These are phyloP conservation scores for Raphidocelis subcapitata DNA, from an alignment of 139 green algal genomes.

Conservation along the genomic window DNA sequence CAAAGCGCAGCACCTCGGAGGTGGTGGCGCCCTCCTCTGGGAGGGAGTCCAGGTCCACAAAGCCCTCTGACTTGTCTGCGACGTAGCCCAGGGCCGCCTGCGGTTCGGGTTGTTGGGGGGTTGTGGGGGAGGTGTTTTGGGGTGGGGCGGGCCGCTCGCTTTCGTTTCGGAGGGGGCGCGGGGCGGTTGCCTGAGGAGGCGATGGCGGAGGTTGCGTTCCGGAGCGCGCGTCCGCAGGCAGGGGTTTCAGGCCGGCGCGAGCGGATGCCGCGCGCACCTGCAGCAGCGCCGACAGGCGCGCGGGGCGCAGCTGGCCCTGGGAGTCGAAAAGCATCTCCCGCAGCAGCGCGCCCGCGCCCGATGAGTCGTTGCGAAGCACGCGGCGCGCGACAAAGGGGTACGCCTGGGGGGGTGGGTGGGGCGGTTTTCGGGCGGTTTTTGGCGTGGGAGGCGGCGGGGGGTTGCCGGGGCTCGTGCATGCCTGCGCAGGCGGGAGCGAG, in stretches of 20 bases:
- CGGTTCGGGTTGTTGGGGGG: not conserved
- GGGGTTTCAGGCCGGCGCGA: not conserved
- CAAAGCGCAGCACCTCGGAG: constrained; percentile 47
- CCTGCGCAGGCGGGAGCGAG: no score
- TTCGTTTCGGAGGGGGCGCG: no score
- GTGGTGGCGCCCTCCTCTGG: constrained; percentile 62
- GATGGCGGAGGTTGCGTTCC: no score
- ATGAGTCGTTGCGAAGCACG: constrained; percentile 62
- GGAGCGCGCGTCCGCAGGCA: not conserved
- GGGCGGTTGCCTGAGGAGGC: no score
- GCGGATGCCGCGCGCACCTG: not conserved
- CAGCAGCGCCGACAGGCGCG: constrained; percentile 71
- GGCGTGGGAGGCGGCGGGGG: no score
- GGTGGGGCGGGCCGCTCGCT: no score
- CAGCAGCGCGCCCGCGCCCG: constrained; percentile 48
- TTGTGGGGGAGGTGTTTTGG: no score
- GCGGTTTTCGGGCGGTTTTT: no score
- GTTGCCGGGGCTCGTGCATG: no score
- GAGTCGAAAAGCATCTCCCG: constrained; percentile 67
- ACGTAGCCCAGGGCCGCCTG: constrained; percentile 79
- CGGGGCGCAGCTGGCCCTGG: constrained; percentile 45
- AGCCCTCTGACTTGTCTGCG: constrained; percentile 53
- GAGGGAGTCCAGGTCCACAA: constrained; percentile 79
- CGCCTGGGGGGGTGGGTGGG: no score
- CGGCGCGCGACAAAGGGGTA: constrained; percentile 80